phyloP scores from a whole-genome alignment of 2,329 filamentous ascomycete genomes.

The Talaromyces sp. region DNA sequence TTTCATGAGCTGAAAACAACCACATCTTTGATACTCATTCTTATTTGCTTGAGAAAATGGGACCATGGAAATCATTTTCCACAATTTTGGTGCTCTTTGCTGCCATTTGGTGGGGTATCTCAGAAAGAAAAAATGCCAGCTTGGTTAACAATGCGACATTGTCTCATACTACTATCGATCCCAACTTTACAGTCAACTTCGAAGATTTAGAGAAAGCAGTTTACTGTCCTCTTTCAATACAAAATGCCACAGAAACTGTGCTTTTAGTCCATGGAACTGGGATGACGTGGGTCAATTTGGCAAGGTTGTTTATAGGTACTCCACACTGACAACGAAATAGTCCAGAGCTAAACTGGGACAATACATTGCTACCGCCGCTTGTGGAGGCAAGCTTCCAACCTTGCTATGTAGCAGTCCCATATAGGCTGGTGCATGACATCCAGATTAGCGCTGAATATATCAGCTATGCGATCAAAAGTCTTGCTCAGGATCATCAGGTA shows the following conservation, averaged over 20 bases:
- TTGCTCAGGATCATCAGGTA: not conserved
- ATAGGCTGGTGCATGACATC: not conserved
- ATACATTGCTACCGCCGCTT: not conserved
- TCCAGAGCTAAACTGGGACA: not conserved
- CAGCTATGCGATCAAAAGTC: not conserved
- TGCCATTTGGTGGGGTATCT: not conserved
- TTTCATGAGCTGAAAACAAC: no score
- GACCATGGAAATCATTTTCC: not conserved
- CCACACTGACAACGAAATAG: not conserved
- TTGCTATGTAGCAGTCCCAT: not conserved
- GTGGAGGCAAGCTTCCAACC: not conserved
- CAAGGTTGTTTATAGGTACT: not conserved
- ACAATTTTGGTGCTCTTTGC: not conserved
- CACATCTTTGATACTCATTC: no score
- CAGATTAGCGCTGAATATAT: constrained; percentile 1
- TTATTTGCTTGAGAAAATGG: not conserved
- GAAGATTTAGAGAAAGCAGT: not conserved
- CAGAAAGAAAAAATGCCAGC: not conserved
- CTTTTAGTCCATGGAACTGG: not conserved
- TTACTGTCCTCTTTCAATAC: not conserved
- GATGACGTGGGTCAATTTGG: not conserved
- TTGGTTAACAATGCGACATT: not conserved
- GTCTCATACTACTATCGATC: not conserved
- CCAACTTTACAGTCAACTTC: not conserved
- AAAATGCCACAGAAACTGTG: not conserved